A percentile compares a stretch with the other conserved stretches of the same genome.
These are phyloP conservation scores for Talaromyces sp. DNA, from an alignment of 2,329 filamentous ascomycete species.

Conservation along the genomic window DNA sequence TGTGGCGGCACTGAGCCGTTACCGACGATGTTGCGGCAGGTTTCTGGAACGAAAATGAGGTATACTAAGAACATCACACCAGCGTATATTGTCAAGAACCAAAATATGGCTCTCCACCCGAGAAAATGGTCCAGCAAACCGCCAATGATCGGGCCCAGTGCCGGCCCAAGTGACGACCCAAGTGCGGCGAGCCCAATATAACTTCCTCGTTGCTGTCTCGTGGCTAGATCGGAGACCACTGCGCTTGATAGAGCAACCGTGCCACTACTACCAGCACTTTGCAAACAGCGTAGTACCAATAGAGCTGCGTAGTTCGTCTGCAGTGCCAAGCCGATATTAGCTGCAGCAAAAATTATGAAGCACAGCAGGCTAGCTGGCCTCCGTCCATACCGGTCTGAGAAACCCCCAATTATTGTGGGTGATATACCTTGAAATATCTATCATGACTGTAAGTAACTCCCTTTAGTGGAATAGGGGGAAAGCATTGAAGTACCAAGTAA, in stretches of 20 bases:
- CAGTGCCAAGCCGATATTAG: slow-evolving; percentile 37
- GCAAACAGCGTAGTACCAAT: slow-evolving; percentile 35
- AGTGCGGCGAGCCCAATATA: slow-evolving; percentile 37
- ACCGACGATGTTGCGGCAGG: slow-evolving; percentile 32
- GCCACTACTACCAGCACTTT: slow-evolving; percentile 37
- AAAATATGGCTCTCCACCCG: slow-evolving; percentile 39
- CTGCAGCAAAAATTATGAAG: slow-evolving; percentile 37
- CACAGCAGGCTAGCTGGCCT: slow-evolving; percentile 43
- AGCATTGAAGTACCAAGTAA: slow-evolving; percentile 23
- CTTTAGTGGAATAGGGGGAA: not conserved
- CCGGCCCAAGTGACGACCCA: slow-evolving; percentile 29
- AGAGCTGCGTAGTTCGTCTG: slow-evolving; percentile 34
- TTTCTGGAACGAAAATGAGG: slow-evolving; percentile 33
- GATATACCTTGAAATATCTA: slow-evolving; percentile 47
- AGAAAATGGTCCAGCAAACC: slow-evolving; percentile 32
- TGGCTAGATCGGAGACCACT: slow-evolving; percentile 37
- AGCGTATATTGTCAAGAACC: slow-evolving; percentile 46
- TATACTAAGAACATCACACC: slow-evolving; percentile 33
- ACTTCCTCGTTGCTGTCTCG: slow-evolving; percentile 33
- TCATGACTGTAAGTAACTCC: not conserved
- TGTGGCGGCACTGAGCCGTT: slow-evolving; percentile 30
- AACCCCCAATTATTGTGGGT: slow-evolving; percentile 44
- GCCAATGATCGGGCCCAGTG: slow-evolving; percentile 29
- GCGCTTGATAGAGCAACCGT: slow-evolving; percentile 38
- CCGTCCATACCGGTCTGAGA: slow-evolving; percentile 40